Base-by-base conservation (phyloP, 805 yeast genomes). In the Saturnispora ahearnii region DNA sequence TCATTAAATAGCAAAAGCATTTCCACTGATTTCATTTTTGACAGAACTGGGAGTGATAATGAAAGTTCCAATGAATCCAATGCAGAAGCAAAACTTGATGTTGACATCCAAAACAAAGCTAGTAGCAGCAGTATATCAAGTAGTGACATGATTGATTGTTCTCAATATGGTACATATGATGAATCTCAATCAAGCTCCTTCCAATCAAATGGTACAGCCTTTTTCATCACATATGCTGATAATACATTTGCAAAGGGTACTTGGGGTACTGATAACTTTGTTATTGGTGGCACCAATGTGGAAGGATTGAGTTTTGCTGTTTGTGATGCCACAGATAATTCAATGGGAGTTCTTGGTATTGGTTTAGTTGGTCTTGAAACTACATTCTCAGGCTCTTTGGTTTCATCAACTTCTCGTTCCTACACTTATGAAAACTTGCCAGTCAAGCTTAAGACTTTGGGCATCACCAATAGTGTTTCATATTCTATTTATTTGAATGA, bases 341-440 rank as follows among this genome's bases (percentile, higher is more conserved):
- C 78, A 11, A 66, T 74, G 52, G 91, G 95, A 51, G 90, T 86
- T 29, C 65, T 86, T 38, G 89, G 90, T 24, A 78, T 86, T 52
- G 91, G 93, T 12, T 71, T 84, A 46, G 66, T 76, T 4, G 84
- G 79, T 11, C 71, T 85, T 48, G 95, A 89, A 64, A 70, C 78
- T 3, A 84, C 91, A 1, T 48, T 61, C 32, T 64, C 57, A 40
- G 55, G 60, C 28, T 45, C 50, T 3, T 37, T 47, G 9, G 44
- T 33, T 5, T 12, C 45, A 2, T 15, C 46, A 5, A 22, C 45
- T 11, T 38, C 49, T 12, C 46, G 45, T 3, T 51, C 60, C 12
- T 74, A 73, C 58, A 64, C 65, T 15, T 87, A 87, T 65, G 72
- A 74, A 48, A 87, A 87, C 62, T 67, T 87, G 51, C 96, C 96